These are phyloP conservation scores for Thraustochytrium striatum DNA, from an alignment of 352 stramenopile species.

Conservation along the genomic window DNA sequence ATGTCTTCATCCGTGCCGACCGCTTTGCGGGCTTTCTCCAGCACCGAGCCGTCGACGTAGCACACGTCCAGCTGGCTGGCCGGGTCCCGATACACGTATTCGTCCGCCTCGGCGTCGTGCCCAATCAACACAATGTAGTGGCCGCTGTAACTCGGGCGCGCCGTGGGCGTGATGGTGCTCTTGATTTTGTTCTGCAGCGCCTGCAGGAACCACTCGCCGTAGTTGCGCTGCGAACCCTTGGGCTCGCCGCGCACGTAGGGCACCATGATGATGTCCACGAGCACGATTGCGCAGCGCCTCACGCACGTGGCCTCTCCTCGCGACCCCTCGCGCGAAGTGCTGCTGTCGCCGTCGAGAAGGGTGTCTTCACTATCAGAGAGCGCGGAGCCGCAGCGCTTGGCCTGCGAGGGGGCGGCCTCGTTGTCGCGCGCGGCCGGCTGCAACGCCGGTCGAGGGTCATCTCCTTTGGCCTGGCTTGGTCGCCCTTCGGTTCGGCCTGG, in stretches of 20 bases:
- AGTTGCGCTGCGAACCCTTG: not conserved
- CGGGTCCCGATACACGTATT: constrained; percentile 20
- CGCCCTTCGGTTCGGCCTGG: too few species aligned
- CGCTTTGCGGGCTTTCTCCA: not conserved
- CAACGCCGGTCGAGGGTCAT: too few species aligned
- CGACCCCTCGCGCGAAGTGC: too few species aligned
- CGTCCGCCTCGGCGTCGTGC: not conserved
- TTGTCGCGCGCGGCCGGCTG: too few species aligned
- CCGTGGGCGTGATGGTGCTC: not conserved
- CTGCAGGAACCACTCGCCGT: not conserved
- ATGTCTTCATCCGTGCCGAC: constrained; percentile 32
- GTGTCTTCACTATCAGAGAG: too few species aligned
- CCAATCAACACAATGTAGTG: constrained; percentile 25
- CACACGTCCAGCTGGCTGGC: not conserved
- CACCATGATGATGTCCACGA: constrained; percentile 18
- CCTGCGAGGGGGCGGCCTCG: too few species aligned
- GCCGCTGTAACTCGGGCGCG: not conserved
- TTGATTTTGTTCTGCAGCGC: not conserved
- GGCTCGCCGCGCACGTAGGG: not conserved
- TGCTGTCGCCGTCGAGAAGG: too few species aligned
- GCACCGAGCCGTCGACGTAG: not conserved
- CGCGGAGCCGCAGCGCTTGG: not conserved
- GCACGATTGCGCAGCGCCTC: constrained; percentile 6
- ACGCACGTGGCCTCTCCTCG: not conserved
- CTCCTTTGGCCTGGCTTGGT: too few species aligned